Evolutionary conservation across 2,329 filamentous ascomycete genomes (phyloP), one percentile per base, ranked within the genome.

Genomic region (Fusarium tanahbumbuense): DNA sequence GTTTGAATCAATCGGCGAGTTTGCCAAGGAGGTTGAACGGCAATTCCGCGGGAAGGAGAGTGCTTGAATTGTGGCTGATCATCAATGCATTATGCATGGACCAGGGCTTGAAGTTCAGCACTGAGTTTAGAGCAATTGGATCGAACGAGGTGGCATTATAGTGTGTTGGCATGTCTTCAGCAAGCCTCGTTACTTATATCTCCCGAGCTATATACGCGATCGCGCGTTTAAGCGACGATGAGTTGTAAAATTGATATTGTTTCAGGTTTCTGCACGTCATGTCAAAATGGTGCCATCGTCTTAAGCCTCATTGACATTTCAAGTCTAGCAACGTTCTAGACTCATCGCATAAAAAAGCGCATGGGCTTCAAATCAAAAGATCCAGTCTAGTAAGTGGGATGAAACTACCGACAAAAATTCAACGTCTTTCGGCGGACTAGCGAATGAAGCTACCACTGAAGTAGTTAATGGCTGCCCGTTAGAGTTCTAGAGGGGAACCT

Each of bases 1-100:
- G 18, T 67, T 67, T 10, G 64, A 67, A 6, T 45, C 45, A 7
- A 53, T 67, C 32, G 64, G 41, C 2, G 34, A 54, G 18, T 68
- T 68, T 22, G 57, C 50, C 3, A 20, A 68, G 4, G 64, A 68
- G 48, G 64, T 67, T 2, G 40, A 67, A 52, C 48, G 41, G 15
- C 64, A 68, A 9, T 68, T 67, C 18, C 5, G 10, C 9, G 34
- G 45, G 32, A 64, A 54, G 47, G n/a, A 49, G 37, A 40, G 32
- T 9, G 32, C 8, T 18, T 65, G 34, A 57, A 22, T 11, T n/a
- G 18, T 18, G n/a, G 18, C 13, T 23, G 18, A 12, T n/a, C 10
- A 32, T n/a, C 37, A 49, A 41, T 15, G 18, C 7, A 7, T 11
- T 20, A 2, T 3, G 23, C 40, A 52, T 27, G 60, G 45, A 37